Percentiles rank a stretch among this genome's conserved stretches.
Evolutionary conservation across 352 stramenopile genomes (phyloP).

Genomic region (Pythium utonaiense): DNA sequence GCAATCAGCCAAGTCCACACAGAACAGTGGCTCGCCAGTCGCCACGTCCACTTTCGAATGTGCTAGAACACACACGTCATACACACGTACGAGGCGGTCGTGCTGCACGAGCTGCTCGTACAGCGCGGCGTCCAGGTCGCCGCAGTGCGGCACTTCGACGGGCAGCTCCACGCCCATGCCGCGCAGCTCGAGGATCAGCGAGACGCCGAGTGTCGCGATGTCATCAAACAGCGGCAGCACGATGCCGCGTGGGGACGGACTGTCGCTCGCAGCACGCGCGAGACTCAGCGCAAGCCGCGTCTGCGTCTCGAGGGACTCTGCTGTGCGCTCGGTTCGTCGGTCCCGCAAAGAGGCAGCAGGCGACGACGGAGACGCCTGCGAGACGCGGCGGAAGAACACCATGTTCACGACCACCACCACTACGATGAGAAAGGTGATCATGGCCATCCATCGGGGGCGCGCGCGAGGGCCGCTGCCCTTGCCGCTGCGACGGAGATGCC

Average conservation of each 20-base stretch:
- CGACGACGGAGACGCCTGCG: background rate
- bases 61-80: conserved; percentile 54
- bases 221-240: conserved; percentile 64
- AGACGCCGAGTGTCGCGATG: conserved; percentile 56
- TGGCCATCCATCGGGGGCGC: conserved; percentile 6
- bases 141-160: conserved; percentile 68
- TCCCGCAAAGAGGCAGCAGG: conserved; percentile 25
- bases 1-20: conserved; percentile 35
- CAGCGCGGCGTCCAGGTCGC: conserved; percentile 44
- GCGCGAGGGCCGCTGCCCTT: background rate
- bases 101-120: conserved; percentile 28
- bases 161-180: conserved; percentile 44
- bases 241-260: conserved; percentile 42
- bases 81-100: conserved; percentile 49
- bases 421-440: background rate
- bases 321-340: background rate
- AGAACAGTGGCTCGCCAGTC: conserved; percentile 44
- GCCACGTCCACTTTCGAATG: conserved; percentile 18
- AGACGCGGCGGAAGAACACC: conserved; percentile 20
- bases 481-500: conserved; percentile 1
- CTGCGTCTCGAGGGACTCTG: conserved; percentile 7
- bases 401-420: conserved; percentile 14
- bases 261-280: conserved; percentile 14
- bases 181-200: conserved; percentile 53
- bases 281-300: conserved; percentile 11